Evolutionary conservation across 768 basidiomycete species (phyloP).

Genomic region (Mrakia hoshinonis): DNA sequence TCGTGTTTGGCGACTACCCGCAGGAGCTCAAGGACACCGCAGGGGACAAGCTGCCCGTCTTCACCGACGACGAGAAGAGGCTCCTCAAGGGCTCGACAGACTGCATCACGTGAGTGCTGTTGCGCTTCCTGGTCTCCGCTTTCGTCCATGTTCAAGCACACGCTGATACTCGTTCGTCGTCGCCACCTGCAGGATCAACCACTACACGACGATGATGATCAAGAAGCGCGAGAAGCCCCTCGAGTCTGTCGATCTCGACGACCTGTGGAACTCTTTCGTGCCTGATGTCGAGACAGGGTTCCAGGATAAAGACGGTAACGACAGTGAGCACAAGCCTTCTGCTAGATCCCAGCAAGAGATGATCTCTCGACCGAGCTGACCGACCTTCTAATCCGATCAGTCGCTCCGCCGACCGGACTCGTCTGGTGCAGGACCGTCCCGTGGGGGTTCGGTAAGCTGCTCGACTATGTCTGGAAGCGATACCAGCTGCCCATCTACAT

Average conservation of each 20-base stretch:
- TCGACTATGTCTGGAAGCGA: conserved; percentile 34
- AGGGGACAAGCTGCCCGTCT: neutral
- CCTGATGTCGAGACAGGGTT: neutral
- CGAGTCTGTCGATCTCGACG: neutral
- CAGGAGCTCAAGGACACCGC: neutral
- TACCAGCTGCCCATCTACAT: conserved; percentile 33
- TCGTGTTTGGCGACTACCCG: conserved; percentile 8
- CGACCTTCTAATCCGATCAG: no score
- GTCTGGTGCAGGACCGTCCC: conserved; percentile 30
- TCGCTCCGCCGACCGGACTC: conserved; percentile 3
- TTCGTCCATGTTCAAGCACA: neutral
- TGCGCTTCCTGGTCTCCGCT: neutral
- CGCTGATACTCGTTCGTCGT: neutral
- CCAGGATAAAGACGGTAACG: neutral
- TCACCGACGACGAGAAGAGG: conserved; percentile 2
- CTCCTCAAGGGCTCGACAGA: conserved; percentile 10
- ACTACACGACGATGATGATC: conserved; percentile 12
- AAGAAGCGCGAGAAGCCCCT: neutral
- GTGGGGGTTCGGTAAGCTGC: conserved; percentile 36
- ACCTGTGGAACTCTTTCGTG: neutral
- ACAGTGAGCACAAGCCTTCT: no score
- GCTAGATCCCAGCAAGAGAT: no score
- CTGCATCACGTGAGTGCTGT: neutral
- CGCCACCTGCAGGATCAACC: neutral
- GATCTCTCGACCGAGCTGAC: no score